These are phyloP conservation scores for Leccinum uliginosum DNA, from an alignment of 768 basidiomycete genomes.

Conservation along the genomic window DNA sequence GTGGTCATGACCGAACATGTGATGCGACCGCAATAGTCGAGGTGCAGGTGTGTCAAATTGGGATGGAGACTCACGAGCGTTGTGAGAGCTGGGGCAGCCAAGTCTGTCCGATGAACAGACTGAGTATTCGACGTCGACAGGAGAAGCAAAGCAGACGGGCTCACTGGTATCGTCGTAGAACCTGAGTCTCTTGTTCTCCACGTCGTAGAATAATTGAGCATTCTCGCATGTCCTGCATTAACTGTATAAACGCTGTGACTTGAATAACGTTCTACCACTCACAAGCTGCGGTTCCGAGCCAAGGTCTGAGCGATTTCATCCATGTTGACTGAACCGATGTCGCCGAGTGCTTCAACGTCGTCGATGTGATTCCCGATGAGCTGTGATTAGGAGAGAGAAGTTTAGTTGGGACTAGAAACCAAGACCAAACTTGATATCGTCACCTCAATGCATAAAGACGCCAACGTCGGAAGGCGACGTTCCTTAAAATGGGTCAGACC, in stretches of 20 bases:
- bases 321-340: slow-evolving; percentile 81
- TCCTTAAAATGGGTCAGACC: slow-evolving; percentile 68
- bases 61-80: slow-evolving; percentile 80
- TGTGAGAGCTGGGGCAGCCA: slow-evolving; percentile 61
- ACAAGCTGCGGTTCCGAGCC: slow-evolving; percentile 79
- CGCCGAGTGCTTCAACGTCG: slow-evolving; percentile 84
- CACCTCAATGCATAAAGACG: slow-evolving; percentile 79
- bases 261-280: slow-evolving; percentile 29
- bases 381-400: slow-evolving; percentile 32
- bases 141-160: slow-evolving; percentile 20
- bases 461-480: slow-evolving; percentile 63
- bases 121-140: too few relatives aligned
- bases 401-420: not conserved
- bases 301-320: slow-evolving; percentile 81
- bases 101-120: slow-evolving; percentile 39
- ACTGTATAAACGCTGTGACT: not conserved
- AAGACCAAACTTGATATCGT: not conserved
- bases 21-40: slow-evolving; percentile 85
- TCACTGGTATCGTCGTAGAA: slow-evolving; percentile 89
- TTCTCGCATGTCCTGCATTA: slow-evolving; percentile 67
- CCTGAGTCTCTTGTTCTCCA: slow-evolving; percentile 58
- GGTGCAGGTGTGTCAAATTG: slow-evolving; percentile 69
- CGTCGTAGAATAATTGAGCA: slow-evolving; percentile 79
- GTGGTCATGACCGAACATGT: slow-evolving; percentile 53
- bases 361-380: slow-evolving; percentile 85